A percentile compares a stretch with the other conserved stretches of the same genome.
phyloP scores from a whole-genome alignment of 805 yeast species.

The Candida pini region DNA sequence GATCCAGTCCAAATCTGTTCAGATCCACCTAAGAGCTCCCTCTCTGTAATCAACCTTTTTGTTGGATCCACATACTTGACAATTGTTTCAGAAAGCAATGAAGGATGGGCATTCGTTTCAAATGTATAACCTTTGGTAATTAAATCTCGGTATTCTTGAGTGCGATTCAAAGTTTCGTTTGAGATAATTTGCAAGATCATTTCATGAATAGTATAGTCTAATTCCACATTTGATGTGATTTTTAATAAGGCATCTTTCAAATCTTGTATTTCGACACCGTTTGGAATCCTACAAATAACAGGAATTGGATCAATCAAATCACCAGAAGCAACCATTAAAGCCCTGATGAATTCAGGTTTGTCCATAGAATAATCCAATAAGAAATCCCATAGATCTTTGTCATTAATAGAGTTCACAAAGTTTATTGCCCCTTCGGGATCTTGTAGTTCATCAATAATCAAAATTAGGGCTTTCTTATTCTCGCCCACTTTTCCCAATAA shows the following conservation, averaged over 20 bases:
- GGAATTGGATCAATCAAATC: slow-evolving; percentile 62
- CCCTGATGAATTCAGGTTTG: slow-evolving; percentile 71
- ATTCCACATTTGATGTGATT: slow-evolving; percentile 59
- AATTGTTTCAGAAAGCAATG: slow-evolving; percentile 15
- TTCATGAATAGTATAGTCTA: slow-evolving; percentile 46
- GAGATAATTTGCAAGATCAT: slow-evolving; percentile 51
- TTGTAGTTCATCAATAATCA: slow-evolving; percentile 70
- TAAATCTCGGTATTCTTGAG: slow-evolving; percentile 24
- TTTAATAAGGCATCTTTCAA: slow-evolving; percentile 54
- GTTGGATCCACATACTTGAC: slow-evolving; percentile 12
- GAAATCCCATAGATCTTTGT: slow-evolving; percentile 75
- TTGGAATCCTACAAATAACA: slow-evolving; percentile 61
- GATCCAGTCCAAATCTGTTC: slow-evolving; percentile 24
- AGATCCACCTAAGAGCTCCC: slow-evolving; percentile 24
- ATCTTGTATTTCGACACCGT: slow-evolving; percentile 56
- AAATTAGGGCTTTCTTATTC: slow-evolving; percentile 62
- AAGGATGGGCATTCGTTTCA: slow-evolving; percentile 15
- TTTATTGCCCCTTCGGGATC: slow-evolving; percentile 78
- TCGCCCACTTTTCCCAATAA: slow-evolving; percentile 80
- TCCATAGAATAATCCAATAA: slow-evolving; percentile 64
- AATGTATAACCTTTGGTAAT: slow-evolving; percentile 30
- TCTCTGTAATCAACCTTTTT: slow-evolving; percentile 23
- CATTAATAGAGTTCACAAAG: slow-evolving; percentile 65
- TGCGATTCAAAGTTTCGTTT: slow-evolving; percentile 40
- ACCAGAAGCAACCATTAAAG: slow-evolving; percentile 65